A percentile compares a stretch with the other conserved stretches of the same genome.
These are phyloP conservation scores for Citrullus mucosospermus DNA, from an alignment of 306 rosid species.

Conservation along the genomic window DNA sequence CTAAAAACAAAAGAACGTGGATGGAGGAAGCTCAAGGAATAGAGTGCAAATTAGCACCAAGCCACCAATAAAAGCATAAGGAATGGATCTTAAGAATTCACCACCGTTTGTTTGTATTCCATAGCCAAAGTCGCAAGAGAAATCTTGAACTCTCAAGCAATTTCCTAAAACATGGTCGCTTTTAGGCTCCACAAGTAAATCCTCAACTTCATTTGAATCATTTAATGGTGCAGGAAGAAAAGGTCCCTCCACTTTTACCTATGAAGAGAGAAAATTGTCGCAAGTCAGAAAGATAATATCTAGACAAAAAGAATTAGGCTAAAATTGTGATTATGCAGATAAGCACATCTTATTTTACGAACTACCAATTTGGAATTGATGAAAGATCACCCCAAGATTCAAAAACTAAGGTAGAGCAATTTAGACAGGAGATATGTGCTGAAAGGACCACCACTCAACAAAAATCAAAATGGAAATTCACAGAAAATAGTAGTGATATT, in stretches of 20 bases:
- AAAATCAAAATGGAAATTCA: neutral
- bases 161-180: slow-evolving; percentile 35
- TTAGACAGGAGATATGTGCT: neutral
- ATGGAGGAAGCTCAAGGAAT: neutral
- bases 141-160: slow-evolving; percentile 27
- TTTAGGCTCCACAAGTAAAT: slow-evolving; percentile 50
- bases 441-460: neutral
- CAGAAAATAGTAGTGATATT: neutral
- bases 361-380: neutral
- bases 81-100: slow-evolving; percentile 12
- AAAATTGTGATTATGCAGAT: neutral
- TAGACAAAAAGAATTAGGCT: neutral
- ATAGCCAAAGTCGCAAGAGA: slow-evolving; percentile 33
- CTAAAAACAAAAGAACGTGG: neutral
- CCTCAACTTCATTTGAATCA: slow-evolving; percentile 43
- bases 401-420: neutral
- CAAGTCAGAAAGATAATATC: slow-evolving; percentile 2
- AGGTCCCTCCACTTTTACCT: slow-evolving; percentile 52
- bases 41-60: neutral
- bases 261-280: neutral
- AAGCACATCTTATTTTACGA: neutral
- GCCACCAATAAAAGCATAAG: slow-evolving; percentile 3
- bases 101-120: slow-evolving; percentile 31
- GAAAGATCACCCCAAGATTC: neutral
- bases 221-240: slow-evolving; percentile 38